A percentile compares a stretch with the other conserved stretches of the same genome.
These are phyloP conservation scores for Gossypium turneri DNA, from an alignment of 345 rosid genomes.

Conservation along the genomic window DNA sequence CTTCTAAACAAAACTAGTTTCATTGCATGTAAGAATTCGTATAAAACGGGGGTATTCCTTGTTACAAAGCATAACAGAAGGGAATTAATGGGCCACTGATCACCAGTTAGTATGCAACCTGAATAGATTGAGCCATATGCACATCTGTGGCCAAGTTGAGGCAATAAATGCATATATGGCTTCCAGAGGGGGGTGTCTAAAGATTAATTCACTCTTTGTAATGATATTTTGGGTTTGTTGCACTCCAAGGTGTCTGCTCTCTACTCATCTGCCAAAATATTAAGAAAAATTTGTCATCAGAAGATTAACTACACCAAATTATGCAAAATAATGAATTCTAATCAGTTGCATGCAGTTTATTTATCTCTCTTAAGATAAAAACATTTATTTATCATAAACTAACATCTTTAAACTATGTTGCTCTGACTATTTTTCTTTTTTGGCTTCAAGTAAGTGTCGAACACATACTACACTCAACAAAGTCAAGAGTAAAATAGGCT, in stretches of 20 bases:
- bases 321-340: too few relatives aligned
- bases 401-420: too few relatives aligned
- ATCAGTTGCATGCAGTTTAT: background rate
- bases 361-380: too few relatives aligned
- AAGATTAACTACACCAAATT: background rate
- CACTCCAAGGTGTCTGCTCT: slow-evolving; percentile 22
- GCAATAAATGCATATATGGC: slow-evolving; percentile 31
- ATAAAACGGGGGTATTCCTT: background rate
- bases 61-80: slow-evolving; percentile 8
- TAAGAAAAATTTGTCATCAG: background rate
- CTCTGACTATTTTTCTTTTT: too few relatives aligned
- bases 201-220: slow-evolving; percentile 17
- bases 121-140: slow-evolving; percentile 21
- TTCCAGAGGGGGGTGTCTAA: slow-evolving; percentile 4
- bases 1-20: slow-evolving; percentile 7
- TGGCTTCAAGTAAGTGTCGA: background rate
- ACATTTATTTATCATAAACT: background rate
- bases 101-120: slow-evolving; percentile 27
- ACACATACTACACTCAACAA: background rate
- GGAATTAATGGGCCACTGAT: slow-evolving; percentile 15
- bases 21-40: background rate
- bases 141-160: slow-evolving; percentile 32
- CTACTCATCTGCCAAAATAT: slow-evolving; percentile 34
- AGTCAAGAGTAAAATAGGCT: too few relatives aligned
- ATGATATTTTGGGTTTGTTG: slow-evolving; percentile 18